These are phyloP conservation scores for Candida pini DNA, from an alignment of 805 yeast species.

Conservation along the genomic window DNA sequence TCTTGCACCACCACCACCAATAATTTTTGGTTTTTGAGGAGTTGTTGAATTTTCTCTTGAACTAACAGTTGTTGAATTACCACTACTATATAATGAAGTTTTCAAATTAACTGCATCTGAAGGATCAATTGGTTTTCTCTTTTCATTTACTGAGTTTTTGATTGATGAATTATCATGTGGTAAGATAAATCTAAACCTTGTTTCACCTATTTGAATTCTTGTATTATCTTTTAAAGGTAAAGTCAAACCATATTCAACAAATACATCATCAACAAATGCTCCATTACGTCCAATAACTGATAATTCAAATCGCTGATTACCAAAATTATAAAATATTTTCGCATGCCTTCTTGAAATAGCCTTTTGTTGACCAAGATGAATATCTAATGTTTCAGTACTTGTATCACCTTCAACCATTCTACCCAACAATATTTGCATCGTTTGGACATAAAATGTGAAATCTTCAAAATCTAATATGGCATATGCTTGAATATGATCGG, in stretches of 20 bases:
- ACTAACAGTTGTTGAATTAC: slow-evolving; percentile 14
- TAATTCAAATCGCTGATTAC: slow-evolving; percentile 89
- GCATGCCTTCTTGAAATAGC: slow-evolving; percentile 95
- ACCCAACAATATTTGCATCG: slow-evolving; percentile 91
- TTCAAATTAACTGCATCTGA: slow-evolving; percentile 55
- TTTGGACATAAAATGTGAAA: slow-evolving; percentile 93
- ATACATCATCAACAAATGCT: slow-evolving; percentile 88
- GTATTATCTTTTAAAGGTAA: slow-evolving; percentile 80
- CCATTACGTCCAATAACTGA: slow-evolving; percentile 93
- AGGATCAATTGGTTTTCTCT: slow-evolving; percentile 41
- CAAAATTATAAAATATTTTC: slow-evolving; percentile 92
- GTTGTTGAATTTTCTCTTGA: slow-evolving; percentile 20
- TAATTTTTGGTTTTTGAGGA: slow-evolving; percentile 6
- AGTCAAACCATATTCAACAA: slow-evolving; percentile 87
- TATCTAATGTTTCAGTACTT: slow-evolving; percentile 64
- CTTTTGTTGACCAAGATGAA: slow-evolving; percentile 86
- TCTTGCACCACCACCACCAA: background rate
- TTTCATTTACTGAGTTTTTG: slow-evolving; percentile 17
- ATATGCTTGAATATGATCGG: slow-evolving; percentile 53
- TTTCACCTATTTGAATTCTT: slow-evolving; percentile 88
- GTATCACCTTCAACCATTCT: slow-evolving; percentile 70
- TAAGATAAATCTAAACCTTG: slow-evolving; percentile 78
- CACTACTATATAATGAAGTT: slow-evolving; percentile 37
- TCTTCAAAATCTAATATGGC: slow-evolving; percentile 86
- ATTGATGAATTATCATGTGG: slow-evolving; percentile 54